Base-by-base conservation (phyloP, 805 yeast species). In the Yarrowia bubula region DNA sequence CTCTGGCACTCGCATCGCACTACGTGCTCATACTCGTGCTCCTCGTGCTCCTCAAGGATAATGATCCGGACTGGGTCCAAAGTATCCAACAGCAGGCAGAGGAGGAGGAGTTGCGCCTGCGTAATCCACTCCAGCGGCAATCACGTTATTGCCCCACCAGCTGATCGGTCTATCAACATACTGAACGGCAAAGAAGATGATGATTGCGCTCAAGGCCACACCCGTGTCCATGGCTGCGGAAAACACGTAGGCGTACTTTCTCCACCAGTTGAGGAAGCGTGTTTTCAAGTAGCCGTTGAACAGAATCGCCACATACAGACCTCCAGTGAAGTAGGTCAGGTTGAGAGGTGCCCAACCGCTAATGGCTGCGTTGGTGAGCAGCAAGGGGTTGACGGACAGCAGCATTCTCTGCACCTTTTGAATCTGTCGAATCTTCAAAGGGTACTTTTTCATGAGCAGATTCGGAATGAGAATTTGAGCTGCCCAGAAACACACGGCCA, bases 381-480 rank as follows among this genome's bases (percentile, higher is more conserved):
- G n/a, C 1, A 42, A 8, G 3, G 46, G 46, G 46, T 42, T 17
- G 46, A 18, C 28, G 1, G 3, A 14, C 9, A n/a, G 15, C 2
- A 38, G 17, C 7, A 13, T 14, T 6, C 42, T n/a, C 42, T 38
- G 42, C 17, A 14, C 7, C 8, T 38, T 38, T 8, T 14, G 17
- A 15, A 38, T 38, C 42, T 38, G 15, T 38, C 17, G 17, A 22
- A 22, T 22, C 4, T 22, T 14, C 4, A 9, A 9, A 38, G 42
- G 42, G 42, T 14, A 38, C 42, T 38, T 38, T n/a, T 14, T 38
- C 17, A 14, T 14, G 17, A 38, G 17, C 9, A 38, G 42, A 22
- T n/a, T 81, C 13, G 38, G 53, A 8, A 47, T 11, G 22, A 47
- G 38, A 14, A 14, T 31, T 38, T 47, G 53, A 4, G 9, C 18